Evolutionary conservation across 139 green algal genomes (phyloP).

Genomic region (Chlamydomonas asymmetrica): DNA sequence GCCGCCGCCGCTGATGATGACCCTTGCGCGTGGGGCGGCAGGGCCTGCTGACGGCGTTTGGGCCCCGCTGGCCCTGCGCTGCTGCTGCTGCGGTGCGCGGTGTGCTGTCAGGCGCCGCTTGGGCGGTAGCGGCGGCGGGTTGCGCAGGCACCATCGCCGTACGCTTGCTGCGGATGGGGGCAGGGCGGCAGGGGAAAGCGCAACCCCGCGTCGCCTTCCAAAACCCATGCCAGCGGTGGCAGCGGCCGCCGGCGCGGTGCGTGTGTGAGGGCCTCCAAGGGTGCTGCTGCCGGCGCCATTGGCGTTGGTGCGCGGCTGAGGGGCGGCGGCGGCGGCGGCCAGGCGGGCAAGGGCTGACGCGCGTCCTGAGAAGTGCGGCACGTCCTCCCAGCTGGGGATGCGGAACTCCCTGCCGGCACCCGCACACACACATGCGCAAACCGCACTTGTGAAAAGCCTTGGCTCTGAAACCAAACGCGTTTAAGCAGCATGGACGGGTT

Average conservation of each 20-base stretch:
- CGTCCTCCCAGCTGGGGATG: conserved; percentile 31
- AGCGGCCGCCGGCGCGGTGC: not conserved
- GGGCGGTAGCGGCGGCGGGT: not conserved
- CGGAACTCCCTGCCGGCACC: conserved; percentile 28
- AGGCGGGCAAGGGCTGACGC: not conserved
- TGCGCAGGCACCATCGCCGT: no score
- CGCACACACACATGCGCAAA: not conserved
- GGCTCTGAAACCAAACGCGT: no score
- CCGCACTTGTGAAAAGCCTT: no score
- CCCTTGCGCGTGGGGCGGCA: not conserved
- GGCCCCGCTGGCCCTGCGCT: not conserved
- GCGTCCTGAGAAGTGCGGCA: conserved; percentile 21
- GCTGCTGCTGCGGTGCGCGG: not conserved
- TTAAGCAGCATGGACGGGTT: no score
- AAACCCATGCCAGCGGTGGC: no score
- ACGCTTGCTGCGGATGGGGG: no score
- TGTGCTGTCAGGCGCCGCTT: no score
- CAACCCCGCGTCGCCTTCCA: no score
- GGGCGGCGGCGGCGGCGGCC: conserved; percentile 1
- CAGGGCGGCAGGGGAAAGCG: no score
- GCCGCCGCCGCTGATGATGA: not conserved
- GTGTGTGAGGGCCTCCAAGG: not conserved
- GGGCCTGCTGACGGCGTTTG: not conserved
- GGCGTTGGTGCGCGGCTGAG: not conserved
- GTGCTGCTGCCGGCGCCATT: not conserved